These are phyloP conservation scores for Leishmania amazonensis DNA, from an alignment of 208 protist species.

Conservation along the genomic window DNA sequence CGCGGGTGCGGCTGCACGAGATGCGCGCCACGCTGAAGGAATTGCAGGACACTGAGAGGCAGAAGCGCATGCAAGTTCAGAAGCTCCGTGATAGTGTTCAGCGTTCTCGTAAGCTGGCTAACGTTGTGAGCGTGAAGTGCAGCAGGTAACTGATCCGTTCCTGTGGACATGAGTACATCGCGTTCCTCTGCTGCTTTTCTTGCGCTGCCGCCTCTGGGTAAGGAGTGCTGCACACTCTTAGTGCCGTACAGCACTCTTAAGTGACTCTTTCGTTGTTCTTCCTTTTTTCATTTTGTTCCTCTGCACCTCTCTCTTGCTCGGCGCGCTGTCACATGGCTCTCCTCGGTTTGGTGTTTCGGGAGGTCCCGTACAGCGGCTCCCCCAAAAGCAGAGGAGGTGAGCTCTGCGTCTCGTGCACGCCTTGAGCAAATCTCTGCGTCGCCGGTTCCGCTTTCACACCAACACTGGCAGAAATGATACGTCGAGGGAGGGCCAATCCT, in stretches of 20 bases:
- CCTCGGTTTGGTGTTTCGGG: not conserved
- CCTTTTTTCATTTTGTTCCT: not conserved
- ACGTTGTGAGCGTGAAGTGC: constrained; percentile 7
- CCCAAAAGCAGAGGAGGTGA: not conserved
- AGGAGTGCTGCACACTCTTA: not conserved
- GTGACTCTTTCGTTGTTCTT: not conserved
- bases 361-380: not conserved
- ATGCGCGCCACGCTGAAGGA: constrained; percentile 30
- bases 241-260: not conserved
- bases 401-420: no score
- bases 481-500: not conserved
- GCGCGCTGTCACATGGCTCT: not conserved
- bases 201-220: not conserved
- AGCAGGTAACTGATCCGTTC: constrained; percentile 12
- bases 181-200: constrained; percentile 5
- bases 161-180: not conserved
- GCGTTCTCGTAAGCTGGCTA: constrained; percentile 20
- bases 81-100: constrained; percentile 35
- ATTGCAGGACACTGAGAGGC: constrained; percentile 30
- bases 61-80: constrained; percentile 48
- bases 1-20: constrained; percentile 25
- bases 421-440: not conserved
- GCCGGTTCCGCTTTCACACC: not conserved
- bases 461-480: not conserved
- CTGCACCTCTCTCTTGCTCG: not conserved